Percentiles rank a stretch among this genome's conserved stretches.
These are phyloP conservation scores for Rhizophora apiculata DNA, from an alignment of 345 rosid genomes.

Conservation along the genomic window DNA sequence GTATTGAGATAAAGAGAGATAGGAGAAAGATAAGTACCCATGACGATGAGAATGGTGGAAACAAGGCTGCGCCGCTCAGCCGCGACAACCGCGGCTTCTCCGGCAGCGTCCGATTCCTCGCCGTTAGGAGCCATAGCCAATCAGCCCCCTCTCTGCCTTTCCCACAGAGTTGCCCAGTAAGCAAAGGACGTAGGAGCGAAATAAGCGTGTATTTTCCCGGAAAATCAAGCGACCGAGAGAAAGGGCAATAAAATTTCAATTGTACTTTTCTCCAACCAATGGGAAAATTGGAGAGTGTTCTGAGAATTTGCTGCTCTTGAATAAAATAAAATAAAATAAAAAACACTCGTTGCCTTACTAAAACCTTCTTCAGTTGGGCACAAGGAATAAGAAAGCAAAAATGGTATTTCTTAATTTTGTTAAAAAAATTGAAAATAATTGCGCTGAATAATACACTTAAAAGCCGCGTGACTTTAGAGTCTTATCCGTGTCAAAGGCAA, in stretches of 20 bases:
- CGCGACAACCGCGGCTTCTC: conserved; percentile 30
- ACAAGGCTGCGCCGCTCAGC: conserved; percentile 39
- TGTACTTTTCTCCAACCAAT: too few species aligned
- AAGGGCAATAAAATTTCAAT: neutral
- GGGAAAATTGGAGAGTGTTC: too few species aligned
- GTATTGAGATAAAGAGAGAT: neutral
- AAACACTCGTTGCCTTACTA: too few species aligned
- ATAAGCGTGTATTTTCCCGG: neutral
- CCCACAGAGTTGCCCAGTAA: neutral
- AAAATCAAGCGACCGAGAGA: neutral
- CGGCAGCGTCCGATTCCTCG: conserved; percentile 42
- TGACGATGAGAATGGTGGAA: conserved; percentile 65
- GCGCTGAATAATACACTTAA: too few species aligned
- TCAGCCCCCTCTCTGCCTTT: conserved; percentile 4
- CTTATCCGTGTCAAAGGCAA: too few species aligned
- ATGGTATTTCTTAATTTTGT: too few species aligned
- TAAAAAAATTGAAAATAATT: too few species aligned
- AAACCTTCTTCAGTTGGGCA: too few species aligned
- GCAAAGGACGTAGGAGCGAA: neutral
- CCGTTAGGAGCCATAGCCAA: conserved; percentile 52
- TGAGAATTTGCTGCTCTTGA: too few species aligned
- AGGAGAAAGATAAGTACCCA: conserved; percentile 41
- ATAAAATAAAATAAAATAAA: too few species aligned
- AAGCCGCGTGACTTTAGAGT: too few species aligned
- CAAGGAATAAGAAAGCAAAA: too few species aligned